Evolutionary conservation across 495 filamentous ascomycete genomes (phyloP).

Genomic region (Penicillium salamii): DNA sequence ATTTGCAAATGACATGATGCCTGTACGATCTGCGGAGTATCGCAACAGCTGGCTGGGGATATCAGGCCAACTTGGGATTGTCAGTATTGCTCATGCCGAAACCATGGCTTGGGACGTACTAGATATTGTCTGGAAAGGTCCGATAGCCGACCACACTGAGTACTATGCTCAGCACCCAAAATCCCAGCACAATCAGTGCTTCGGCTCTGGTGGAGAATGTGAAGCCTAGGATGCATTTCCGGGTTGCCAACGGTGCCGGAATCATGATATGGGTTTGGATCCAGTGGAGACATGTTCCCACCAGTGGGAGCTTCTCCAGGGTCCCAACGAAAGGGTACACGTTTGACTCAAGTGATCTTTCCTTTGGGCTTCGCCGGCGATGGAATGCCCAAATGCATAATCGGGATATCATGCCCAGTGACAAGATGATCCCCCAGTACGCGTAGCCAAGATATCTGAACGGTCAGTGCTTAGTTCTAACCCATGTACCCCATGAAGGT

Average conservation of each 20-base stretch:
- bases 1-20: slow-evolving; percentile 50
- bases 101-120: slow-evolving; percentile 23
- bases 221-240: slow-evolving; percentile 31
- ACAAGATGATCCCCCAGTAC: slow-evolving; percentile 32
- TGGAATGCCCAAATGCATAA: slow-evolving; percentile 8
- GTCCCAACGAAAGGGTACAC: not conserved
- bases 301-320: not conserved
- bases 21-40: slow-evolving; percentile 51
- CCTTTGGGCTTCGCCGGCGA: not conserved
- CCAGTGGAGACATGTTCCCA: slow-evolving; percentile 18
- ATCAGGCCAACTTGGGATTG: slow-evolving; percentile 31
- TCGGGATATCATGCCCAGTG: slow-evolving; percentile 25
- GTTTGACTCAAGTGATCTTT: slow-evolving; percentile 7
- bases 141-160: slow-evolving; percentile 38
- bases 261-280: slow-evolving; percentile 33
- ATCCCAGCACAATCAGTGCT: slow-evolving; percentile 33
- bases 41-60: slow-evolving; percentile 31
- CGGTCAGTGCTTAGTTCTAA: not conserved
- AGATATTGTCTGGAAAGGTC: slow-evolving; percentile 35
- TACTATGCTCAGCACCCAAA: slow-evolving; percentile 39
- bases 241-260: slow-evolving; percentile 28
- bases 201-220: slow-evolving; percentile 42
- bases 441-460: slow-evolving; percentile 27
- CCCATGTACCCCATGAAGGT: not conserved
- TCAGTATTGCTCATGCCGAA: slow-evolving; percentile 7